A percentile compares a stretch with the other conserved stretches of the same genome.
These are phyloP conservation scores for Podospora comata DNA, from an alignment of 495 filamentous ascomycete species.

Conservation along the genomic window DNA sequence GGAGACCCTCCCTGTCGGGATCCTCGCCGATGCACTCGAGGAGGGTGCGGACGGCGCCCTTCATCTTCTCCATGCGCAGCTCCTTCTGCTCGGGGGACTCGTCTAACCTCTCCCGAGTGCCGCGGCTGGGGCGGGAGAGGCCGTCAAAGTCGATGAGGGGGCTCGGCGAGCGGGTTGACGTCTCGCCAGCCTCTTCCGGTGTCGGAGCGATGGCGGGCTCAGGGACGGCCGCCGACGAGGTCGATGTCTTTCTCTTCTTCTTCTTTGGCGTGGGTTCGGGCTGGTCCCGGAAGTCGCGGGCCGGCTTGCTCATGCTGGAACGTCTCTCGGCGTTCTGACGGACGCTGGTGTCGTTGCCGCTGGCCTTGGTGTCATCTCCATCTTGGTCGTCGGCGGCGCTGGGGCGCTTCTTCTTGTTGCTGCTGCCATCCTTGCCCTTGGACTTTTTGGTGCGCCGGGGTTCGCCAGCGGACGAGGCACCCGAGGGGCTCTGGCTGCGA, in stretches of 20 bases:
- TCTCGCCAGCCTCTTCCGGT: constrained; percentile 18
- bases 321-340: constrained; percentile 36
- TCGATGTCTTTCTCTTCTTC: constrained; percentile 38
- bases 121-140: constrained; percentile 67
- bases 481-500: constrained; percentile 28
- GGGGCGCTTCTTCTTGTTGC: constrained; percentile 24
- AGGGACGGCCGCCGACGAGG: background rate
- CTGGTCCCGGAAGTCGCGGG: constrained; percentile 72
- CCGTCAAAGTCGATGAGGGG: constrained; percentile 75
- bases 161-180: constrained; percentile 47
- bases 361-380: constrained; percentile 22
- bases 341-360: constrained; percentile 12
- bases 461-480: constrained; percentile 18
- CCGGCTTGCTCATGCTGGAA: constrained; percentile 60
- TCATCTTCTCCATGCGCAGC: constrained; percentile 69
- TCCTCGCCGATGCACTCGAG: constrained; percentile 97
- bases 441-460: constrained; percentile 7
- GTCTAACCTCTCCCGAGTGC: constrained; percentile 76
- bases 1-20: constrained; percentile 83
- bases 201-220: constrained; percentile 6
- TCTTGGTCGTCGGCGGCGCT: constrained; percentile 12
- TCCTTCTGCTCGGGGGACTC: constrained; percentile 70
- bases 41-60: constrained; percentile 83
- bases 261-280: constrained; percentile 45
- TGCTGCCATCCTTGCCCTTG: constrained; percentile 18